Conservation (phyloP, 1,139 yeast genomes). For the Lodderomyces elongisporus region DNA sequence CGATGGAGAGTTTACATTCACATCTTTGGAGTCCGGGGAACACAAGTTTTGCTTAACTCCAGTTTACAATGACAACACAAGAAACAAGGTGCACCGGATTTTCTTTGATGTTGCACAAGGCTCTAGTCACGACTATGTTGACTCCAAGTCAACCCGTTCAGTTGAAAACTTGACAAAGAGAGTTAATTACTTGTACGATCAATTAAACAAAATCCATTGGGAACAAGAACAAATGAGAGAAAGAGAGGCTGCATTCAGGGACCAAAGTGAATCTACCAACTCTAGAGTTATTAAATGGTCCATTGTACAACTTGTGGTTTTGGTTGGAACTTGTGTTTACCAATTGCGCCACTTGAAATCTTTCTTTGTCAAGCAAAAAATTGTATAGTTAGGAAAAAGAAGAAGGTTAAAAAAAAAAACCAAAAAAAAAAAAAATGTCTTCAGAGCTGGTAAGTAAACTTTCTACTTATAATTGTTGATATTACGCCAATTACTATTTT, state of each 20-base stretch:
- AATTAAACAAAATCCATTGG: slow-evolving; percentile 40
- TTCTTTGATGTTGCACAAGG: slow-evolving; percentile 46
- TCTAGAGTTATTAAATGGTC: slow-evolving; percentile 46
- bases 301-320: slow-evolving; percentile 40
- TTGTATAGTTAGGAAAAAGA: slow-evolving; percentile 24
- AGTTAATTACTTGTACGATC: slow-evolving; percentile 36
- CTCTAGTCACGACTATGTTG: slow-evolving; percentile 44
- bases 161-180: slow-evolving; percentile 40
- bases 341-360: slow-evolving; percentile 49
- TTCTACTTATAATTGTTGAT: no score
- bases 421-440: neutral
- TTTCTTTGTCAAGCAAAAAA: slow-evolving; percentile 49
- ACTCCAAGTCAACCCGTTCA: slow-evolving; percentile 41
- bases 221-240: slow-evolving; percentile 47
- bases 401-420: neutral
- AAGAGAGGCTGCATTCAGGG: slow-evolving; percentile 45
- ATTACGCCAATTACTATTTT: no score
- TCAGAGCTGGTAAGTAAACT: neutral
- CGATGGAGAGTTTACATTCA: slow-evolving; percentile 39
- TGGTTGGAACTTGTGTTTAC: slow-evolving; percentile 45
- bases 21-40: slow-evolving; percentile 42
- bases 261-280: slow-evolving; percentile 45
- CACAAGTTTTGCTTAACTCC: slow-evolving; percentile 48
- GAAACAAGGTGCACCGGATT: slow-evolving; percentile 34
- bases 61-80: slow-evolving; percentile 32